Percentiles rank a stretch among this genome's conserved stretches.
phyloP scores from a whole-genome alignment of 441 rosid species.

The Kokia cookei region DNA sequence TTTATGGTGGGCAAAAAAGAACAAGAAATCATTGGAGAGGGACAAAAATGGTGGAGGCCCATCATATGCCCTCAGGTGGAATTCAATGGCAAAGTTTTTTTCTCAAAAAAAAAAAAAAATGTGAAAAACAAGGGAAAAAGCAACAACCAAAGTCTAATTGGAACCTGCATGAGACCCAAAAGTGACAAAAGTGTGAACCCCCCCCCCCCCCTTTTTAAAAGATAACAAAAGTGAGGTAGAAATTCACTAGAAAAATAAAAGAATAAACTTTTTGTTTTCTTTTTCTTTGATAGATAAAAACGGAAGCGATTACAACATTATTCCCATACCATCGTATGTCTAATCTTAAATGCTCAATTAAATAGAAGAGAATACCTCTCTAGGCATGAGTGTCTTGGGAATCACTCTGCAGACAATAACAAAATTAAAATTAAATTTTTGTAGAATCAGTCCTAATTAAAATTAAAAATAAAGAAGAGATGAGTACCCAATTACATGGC shows the following conservation, averaged over 20 bases:
- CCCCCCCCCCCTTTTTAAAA: slow-evolving; percentile 19
- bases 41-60: slow-evolving; percentile 26
- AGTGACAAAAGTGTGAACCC: slow-evolving; percentile 24
- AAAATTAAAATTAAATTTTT: background rate
- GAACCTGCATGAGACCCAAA: slow-evolving; percentile 20
- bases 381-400: slow-evolving; percentile 92
- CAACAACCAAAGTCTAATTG: slow-evolving; percentile 15
- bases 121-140: background rate
- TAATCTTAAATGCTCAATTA: background rate
- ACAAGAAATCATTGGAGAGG: slow-evolving; percentile 6
- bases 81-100: background rate
- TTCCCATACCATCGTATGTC: too few species aligned
- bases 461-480: background rate
- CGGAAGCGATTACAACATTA: too few species aligned
- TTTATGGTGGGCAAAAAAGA: slow-evolving; percentile 7
- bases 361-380: slow-evolving; percentile 58
- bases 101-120: background rate
- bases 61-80: slow-evolving; percentile 8
- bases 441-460: too few species aligned
- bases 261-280: background rate
- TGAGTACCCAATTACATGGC: slow-evolving; percentile 65
- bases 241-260: slow-evolving; percentile 27
- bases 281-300: too few species aligned
- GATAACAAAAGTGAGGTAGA: slow-evolving; percentile 64
- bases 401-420: slow-evolving; percentile 64